Evolutionary conservation across 2,329 filamentous ascomycete genomes (phyloP).

Genomic region (Pyrenophora teres): DNA sequence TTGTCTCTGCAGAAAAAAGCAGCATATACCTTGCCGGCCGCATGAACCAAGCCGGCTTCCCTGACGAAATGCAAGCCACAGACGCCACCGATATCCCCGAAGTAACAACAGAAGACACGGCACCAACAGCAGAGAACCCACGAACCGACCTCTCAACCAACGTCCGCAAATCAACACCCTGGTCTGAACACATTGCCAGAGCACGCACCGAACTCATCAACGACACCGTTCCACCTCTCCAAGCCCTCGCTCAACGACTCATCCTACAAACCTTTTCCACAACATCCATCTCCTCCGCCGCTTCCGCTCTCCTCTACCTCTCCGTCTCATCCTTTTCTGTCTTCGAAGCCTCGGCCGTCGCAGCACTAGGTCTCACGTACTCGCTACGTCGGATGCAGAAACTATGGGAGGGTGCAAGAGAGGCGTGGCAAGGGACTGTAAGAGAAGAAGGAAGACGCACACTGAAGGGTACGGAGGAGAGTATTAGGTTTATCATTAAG

Average conservation of each 20-base stretch:
- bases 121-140: constrained; percentile 24
- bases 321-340: constrained; percentile 56
- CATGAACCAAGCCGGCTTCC: constrained; percentile 67
- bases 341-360: constrained; percentile 65
- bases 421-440: constrained; percentile 58
- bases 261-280: constrained; percentile 77
- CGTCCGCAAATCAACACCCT: constrained; percentile 53
- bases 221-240: constrained; percentile 50
- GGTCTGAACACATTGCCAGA: constrained; percentile 75
- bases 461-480: constrained; percentile 58
- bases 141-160: constrained; percentile 31
- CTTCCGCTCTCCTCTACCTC: constrained; percentile 61
- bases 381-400: constrained; percentile 62
- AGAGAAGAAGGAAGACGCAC: constrained; percentile 63
- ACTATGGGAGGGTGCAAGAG: constrained; percentile 61
- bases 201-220: constrained; percentile 61
- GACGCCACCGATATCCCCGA: constrained; percentile 14
- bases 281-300: constrained; percentile 61
- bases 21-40: constrained; percentile 83
- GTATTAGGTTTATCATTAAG: constrained; percentile 54
- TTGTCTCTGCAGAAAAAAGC: constrained; percentile 76
- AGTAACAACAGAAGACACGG: constrained; percentile 22
- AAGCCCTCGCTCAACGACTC: constrained; percentile 52
- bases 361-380: constrained; percentile 62
- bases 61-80: constrained; percentile 25